phyloP scores from a whole-genome alignment of 2,329 filamentous ascomycete genomes.

The Neurospora crassa region DNA sequence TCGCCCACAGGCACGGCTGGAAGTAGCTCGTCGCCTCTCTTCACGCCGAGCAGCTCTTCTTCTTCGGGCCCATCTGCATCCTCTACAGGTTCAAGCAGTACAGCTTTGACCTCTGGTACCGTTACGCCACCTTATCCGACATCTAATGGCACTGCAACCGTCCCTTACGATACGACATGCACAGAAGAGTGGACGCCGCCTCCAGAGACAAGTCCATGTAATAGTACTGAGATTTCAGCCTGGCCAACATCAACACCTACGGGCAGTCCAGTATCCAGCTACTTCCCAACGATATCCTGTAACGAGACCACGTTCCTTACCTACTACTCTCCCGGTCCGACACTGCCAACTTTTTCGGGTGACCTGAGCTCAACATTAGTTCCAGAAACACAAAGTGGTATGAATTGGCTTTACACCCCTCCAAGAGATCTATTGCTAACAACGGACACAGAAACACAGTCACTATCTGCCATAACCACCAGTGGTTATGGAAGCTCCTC shows the following conservation, averaged over 20 bases:
- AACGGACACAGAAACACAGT: neutral
- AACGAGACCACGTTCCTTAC: constrained; percentile 17
- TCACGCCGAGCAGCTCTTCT: neutral
- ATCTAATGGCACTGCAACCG: constrained; percentile 6
- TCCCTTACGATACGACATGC: constrained; percentile 14
- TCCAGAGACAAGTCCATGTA: constrained; percentile 3
- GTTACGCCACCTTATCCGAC: constrained; percentile 7
- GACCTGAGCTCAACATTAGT: neutral
- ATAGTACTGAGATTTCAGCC: constrained; percentile 2
- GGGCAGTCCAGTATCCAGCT: neutral
- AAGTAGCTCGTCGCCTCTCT: neutral
- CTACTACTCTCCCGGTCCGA: neutral
- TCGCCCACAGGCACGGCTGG: neutral
- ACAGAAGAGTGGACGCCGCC: constrained; percentile 7
- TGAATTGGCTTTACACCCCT: neutral
- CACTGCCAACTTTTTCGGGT: neutral
- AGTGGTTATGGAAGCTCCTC: neutral
- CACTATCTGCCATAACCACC: neutral
- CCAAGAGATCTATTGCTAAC: neutral
- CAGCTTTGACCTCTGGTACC: neutral
- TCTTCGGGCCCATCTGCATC: neutral
- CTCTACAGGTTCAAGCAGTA: neutral
- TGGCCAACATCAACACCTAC: neutral
- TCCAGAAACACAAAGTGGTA: neutral
- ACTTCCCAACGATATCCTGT: constrained; percentile 7